These are phyloP conservation scores for Venustampulla echinocandica DNA, from an alignment of 495 filamentous ascomycete species.

Conservation along the genomic window DNA sequence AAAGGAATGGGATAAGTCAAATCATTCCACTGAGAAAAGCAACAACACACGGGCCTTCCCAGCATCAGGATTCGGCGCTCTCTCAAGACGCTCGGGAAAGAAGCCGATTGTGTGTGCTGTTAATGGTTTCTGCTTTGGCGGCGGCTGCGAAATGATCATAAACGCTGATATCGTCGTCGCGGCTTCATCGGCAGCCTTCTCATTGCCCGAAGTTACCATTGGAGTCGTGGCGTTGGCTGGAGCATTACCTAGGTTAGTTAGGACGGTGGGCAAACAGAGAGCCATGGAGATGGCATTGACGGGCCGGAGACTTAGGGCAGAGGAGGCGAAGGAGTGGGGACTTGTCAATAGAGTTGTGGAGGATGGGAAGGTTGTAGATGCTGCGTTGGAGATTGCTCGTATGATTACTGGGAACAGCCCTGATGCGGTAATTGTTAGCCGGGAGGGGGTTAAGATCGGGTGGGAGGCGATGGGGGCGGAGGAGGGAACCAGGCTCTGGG, in stretches of 20 bases:
- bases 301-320: constrained; percentile 47
- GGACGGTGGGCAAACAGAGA: constrained; percentile 57
- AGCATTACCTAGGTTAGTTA: constrained; percentile 53
- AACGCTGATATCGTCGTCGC: constrained; percentile 67
- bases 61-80: constrained; percentile 43
- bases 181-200: constrained; percentile 43
- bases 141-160: constrained; percentile 62
- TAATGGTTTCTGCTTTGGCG: constrained; percentile 66
- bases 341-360: constrained; percentile 59
- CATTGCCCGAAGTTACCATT: constrained; percentile 58
- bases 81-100: constrained; percentile 43
- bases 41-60: constrained; percentile 30
- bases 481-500: constrained; percentile 49
- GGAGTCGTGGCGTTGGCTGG: constrained; percentile 66
- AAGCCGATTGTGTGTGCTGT: constrained; percentile 69
- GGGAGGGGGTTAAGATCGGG: constrained; percentile 55
- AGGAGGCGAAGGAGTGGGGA: constrained; percentile 56
- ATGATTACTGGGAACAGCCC: constrained; percentile 55
- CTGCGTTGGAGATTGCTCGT: constrained; percentile 40
- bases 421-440: constrained; percentile 58
- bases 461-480: constrained; percentile 61
- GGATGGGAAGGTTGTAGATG: constrained; percentile 27
- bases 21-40: no score
- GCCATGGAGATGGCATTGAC: constrained; percentile 64
- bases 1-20: constrained; percentile 40